These are phyloP conservation scores for sweet orange (Citrus sinensis) DNA, from an alignment of 345 rosid genomes.

Conservation along the genomic window DNA sequence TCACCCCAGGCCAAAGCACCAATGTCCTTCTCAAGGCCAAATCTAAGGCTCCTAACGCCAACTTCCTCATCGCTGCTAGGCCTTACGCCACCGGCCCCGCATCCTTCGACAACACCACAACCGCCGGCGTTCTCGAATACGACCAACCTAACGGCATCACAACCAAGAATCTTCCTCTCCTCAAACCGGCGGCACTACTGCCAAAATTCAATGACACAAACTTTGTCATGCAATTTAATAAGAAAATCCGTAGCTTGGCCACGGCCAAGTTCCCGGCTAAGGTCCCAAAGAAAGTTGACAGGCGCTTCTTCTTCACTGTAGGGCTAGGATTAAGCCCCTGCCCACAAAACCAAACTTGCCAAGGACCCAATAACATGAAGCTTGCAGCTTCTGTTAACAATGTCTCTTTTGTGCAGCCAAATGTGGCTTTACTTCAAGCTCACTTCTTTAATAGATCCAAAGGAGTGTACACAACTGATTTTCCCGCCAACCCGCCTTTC, in stretches of 20 bases:
- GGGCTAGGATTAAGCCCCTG: slow-evolving; percentile 49
- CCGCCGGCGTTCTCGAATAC: slow-evolving; percentile 37
- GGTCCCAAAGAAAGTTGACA: slow-evolving; percentile 37
- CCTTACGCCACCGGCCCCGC: slow-evolving; percentile 44
- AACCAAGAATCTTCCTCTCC: slow-evolving; percentile 28
- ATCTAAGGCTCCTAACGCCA: slow-evolving; percentile 28
- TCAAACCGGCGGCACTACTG: slow-evolving; percentile 31
- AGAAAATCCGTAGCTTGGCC: slow-evolving; percentile 40
- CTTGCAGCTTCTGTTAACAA: slow-evolving; percentile 43
- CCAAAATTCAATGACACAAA: slow-evolving; percentile 45
- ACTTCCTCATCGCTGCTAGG: slow-evolving; percentile 35
- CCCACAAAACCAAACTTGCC: slow-evolving; percentile 35
- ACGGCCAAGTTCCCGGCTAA: slow-evolving; percentile 41
- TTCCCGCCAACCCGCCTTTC: slow-evolving; percentile 41
- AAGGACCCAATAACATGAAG: slow-evolving; percentile 43
- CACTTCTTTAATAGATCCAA: slow-evolving; percentile 41
- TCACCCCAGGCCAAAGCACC: slow-evolving; percentile 70
- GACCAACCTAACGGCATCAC: slow-evolving; percentile 11
- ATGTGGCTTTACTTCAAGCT: slow-evolving; percentile 41
- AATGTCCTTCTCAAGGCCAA: slow-evolving; percentile 57
- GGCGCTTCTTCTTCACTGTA: slow-evolving; percentile 46
- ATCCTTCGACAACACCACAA: slow-evolving; percentile 51
- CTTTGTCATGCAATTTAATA: slow-evolving; percentile 28
- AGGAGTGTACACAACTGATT: slow-evolving; percentile 44
- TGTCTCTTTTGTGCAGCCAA: slow-evolving; percentile 45